A percentile compares a stretch with the other conserved stretches of the same genome.
phyloP scores from a whole-genome alignment of 1,139 yeast species.

The Geotrichum fermentans region DNA sequence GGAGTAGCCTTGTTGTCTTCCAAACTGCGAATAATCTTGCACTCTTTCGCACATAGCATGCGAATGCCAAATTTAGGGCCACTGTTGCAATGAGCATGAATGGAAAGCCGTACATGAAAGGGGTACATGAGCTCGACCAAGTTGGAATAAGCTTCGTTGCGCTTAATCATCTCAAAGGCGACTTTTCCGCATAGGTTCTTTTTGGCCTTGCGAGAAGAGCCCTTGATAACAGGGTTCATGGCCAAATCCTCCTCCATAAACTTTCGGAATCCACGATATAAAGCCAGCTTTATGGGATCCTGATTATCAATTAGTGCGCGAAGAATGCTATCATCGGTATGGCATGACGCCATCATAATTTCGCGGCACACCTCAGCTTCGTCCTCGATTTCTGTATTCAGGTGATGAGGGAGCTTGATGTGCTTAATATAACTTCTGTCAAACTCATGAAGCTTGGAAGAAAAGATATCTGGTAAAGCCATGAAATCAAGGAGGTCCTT shows the following conservation, averaged over 20 bases:
- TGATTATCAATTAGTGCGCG: conserved; percentile 16
- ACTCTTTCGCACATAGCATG: conserved; percentile 12
- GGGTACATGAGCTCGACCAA: conserved; percentile 19
- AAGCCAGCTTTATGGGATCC: conserved; percentile 19
- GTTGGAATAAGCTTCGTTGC: conserved; percentile 21
- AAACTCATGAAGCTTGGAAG: conserved; percentile 11
- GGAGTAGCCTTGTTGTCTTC: conserved; percentile 12
- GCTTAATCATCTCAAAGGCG: conserved; percentile 22
- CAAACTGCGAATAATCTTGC: conserved; percentile 12
- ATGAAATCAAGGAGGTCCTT: conserved; percentile 13
- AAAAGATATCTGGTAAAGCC: conserved; percentile 20
- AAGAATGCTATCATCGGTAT: conserved; percentile 15
- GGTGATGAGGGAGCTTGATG: conserved; percentile 14
- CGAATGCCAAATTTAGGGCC: conserved; percentile 22
- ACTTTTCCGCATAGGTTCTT: conserved; percentile 19
- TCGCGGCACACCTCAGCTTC: conserved; percentile 19
- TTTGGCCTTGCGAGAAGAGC: conserved; percentile 8
- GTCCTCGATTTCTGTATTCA: conserved; percentile 14
- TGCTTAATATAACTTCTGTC: conserved; percentile 5
- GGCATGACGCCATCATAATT: conserved; percentile 18
- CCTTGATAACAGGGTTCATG: conserved; percentile 8
- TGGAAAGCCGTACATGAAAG: conserved; percentile 19
- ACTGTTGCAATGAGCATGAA: conserved; percentile 20
- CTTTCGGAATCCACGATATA: conserved; percentile 18
- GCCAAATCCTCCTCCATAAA: conserved; percentile 21